Percentiles rank a stretch among this genome's conserved stretches.
phyloP scores from a whole-genome alignment of 805 yeast species.

The Maudiozyma serrabonitensis region DNA sequence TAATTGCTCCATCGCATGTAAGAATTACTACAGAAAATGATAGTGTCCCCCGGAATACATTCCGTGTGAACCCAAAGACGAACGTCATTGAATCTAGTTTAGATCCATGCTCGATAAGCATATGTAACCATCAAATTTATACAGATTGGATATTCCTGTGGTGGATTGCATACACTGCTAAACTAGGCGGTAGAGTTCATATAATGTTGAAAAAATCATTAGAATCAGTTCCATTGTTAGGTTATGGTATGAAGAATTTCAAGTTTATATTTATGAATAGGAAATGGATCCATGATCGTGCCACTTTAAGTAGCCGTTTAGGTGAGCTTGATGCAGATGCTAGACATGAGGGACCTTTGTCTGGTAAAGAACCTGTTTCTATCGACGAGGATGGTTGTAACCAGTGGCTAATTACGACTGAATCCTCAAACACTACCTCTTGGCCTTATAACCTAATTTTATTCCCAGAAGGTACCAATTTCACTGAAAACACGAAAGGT shows the following conservation, averaged over 20 bases:
- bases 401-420: conserved; percentile 25
- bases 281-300: conserved; percentile 74
- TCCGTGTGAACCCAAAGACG: conserved; percentile 18
- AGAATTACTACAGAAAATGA: conserved; percentile 40
- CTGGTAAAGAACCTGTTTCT: conserved; percentile 25
- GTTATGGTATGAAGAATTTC: conserved; percentile 76
- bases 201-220: conserved; percentile 75
- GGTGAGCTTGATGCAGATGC: conserved; percentile 51
- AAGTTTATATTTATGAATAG: conserved; percentile 73
- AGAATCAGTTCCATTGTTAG: conserved; percentile 60
- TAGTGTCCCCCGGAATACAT: conserved; percentile 29
- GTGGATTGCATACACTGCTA: conserved; percentile 69
- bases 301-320: conserved; percentile 46
- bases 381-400: conserved; percentile 23
- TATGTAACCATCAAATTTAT: conserved; percentile 90
- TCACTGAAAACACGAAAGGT: conserved; percentile 53
- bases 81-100: conserved; percentile 26
- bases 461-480: conserved; percentile 93
- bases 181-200: conserved; percentile 52
- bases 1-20: conserved; percentile 44
- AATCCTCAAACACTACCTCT: conserved; percentile 8
- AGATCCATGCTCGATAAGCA: conserved; percentile 47
- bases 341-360: conserved; percentile 45
- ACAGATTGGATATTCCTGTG: conserved; percentile 89
- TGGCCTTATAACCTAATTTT: conserved; percentile 64